Conservation (phyloP, 2,329 filamentous ascomycete species). For the Eurotiales sp. region DNA sequence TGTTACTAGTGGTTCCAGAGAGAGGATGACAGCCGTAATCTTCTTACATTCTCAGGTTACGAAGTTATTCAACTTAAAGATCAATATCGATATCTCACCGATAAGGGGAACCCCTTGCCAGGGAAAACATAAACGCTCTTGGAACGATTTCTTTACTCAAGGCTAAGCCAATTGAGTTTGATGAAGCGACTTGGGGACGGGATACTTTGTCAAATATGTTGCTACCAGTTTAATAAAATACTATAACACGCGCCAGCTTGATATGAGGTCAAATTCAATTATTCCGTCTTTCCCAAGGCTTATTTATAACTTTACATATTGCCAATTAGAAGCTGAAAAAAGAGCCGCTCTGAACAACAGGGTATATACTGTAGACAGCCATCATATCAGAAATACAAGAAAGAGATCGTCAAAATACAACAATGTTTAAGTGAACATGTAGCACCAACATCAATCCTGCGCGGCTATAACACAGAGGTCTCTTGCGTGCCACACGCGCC, state of each 20-base stretch:
- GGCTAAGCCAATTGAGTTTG: neutral
- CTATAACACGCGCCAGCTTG: no score
- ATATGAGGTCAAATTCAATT: neutral
- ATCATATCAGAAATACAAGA: neutral
- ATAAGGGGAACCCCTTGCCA: neutral
- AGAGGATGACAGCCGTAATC: neutral
- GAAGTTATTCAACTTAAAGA: neutral
- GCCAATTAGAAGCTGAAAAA: slow-evolving; percentile 1
- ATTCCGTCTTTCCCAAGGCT: neutral
- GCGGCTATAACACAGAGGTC: slow-evolving; percentile 45
- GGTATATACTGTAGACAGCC: slow-evolving; percentile 8
- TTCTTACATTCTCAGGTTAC: neutral
- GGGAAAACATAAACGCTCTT: neutral
- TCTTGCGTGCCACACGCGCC: slow-evolving; percentile 44
- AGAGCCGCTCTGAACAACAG: slow-evolving; percentile 9
- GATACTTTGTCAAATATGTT: no score
- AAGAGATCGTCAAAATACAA: neutral
- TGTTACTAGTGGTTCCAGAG: neutral
- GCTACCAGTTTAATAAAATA: neutral
- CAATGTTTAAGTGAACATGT: neutral
- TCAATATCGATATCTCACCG: neutral
- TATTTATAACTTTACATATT: slow-evolving; percentile 5
- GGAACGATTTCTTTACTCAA: neutral
- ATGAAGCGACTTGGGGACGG: neutral
- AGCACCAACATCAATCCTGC: slow-evolving; percentile 20